Conservation (phyloP, 768 basidiomycete genomes). For the Paxillus rubicundulus region DNA sequence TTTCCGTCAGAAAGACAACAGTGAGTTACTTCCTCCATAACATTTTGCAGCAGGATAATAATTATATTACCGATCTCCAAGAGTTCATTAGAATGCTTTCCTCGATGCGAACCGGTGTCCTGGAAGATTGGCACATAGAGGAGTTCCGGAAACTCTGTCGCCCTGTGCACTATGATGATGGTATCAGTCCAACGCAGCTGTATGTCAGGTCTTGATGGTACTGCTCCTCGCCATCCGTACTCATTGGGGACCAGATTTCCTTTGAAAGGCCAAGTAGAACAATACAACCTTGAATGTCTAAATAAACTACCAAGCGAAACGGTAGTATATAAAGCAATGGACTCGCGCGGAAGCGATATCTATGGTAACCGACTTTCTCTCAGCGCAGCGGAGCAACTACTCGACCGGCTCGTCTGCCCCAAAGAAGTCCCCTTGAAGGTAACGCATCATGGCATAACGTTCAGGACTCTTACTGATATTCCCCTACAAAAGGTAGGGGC, state of each 20-base stretch:
- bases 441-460: neutral
- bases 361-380: conserved; percentile 31
- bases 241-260: conserved; percentile 20
- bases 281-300: conserved; percentile 21
- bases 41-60: neutral
- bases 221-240: neutral
- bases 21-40: conserved; percentile 23
- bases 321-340: conserved; percentile 40
- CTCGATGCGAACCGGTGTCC: conserved; percentile 88
- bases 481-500: conserved; percentile 44
- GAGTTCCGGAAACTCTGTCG: conserved; percentile 69
- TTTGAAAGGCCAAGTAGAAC: conserved; percentile 26
- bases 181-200: conserved; percentile 87
- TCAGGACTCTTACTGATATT: neutral
- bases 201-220: conserved; percentile 35
- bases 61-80: conserved; percentile 24
- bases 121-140: conserved; percentile 61
- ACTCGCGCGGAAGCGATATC: conserved; percentile 44
- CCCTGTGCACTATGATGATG: conserved; percentile 60
- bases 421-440: conserved; percentile 49
- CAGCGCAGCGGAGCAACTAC: conserved; percentile 29
- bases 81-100: conserved; percentile 95
- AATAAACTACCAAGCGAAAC: conserved; percentile 26
- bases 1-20: conserved; percentile 67
- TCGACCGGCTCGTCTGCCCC: conserved; percentile 51